These are phyloP conservation scores for Cladosporium sphaerospermum DNA, from an alignment of 2,329 filamentous ascomycete genomes.

Conservation along the genomic window DNA sequence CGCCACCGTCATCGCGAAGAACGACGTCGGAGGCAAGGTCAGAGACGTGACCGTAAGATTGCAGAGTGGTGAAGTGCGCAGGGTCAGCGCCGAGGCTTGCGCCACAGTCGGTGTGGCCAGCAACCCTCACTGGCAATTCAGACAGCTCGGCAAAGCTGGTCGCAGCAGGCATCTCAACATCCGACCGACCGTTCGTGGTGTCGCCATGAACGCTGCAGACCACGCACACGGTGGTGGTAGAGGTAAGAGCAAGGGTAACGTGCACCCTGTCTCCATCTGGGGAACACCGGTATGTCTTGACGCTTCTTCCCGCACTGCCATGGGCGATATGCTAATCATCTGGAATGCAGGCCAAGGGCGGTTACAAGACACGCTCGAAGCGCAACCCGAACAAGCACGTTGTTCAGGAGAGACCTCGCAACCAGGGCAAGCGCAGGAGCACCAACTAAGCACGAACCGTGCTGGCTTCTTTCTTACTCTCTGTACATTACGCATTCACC, in stretches of 20 bases:
- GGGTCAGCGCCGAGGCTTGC: conserved; percentile 85
- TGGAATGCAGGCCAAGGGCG: conserved; percentile 59
- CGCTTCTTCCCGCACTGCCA: not conserved
- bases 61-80: conserved; percentile 87
- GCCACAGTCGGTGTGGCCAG: conserved; percentile 92
- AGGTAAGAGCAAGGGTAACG: conserved; percentile 98
- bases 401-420: conserved; percentile 73
- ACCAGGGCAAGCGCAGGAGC: conserved; percentile 76
- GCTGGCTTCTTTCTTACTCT: not conserved
- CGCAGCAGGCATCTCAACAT: conserved; percentile 91
- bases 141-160: conserved; percentile 89
- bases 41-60: conserved; percentile 78
- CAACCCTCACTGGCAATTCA: conserved; percentile 86
- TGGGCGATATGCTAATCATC: conserved; percentile 1
- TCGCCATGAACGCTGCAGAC: conserved; percentile 98
- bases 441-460: not conserved
- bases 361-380: conserved; percentile 86
- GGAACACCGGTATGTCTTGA: conserved; percentile 72
- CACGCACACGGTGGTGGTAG: conserved; percentile 98
- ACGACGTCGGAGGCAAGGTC: conserved; percentile 66
- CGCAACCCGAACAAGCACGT: conserved; percentile 89
- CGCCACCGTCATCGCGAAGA: conserved; percentile 81
- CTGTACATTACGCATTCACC: conserved; percentile 9
- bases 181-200: conserved; percentile 87
- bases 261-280: conserved; percentile 93